These are phyloP conservation scores for Verticillium nonalfalfae DNA, from an alignment of 2,329 filamentous ascomycete species.

Conservation along the genomic window DNA sequence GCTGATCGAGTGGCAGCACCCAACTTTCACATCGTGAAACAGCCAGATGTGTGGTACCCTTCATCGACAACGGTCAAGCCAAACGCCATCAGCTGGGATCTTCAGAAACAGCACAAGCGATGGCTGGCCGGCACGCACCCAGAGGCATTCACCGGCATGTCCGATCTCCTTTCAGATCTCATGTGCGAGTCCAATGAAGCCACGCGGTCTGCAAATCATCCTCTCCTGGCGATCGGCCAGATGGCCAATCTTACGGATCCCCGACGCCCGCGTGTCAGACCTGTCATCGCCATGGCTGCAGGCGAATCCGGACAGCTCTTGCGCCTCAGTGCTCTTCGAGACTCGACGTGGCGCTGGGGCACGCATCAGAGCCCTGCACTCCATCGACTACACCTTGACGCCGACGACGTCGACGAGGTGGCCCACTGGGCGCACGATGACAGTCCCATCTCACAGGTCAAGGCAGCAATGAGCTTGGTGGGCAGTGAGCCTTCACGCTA, in stretches of 20 bases:
- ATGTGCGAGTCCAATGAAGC: conserved; percentile 23
- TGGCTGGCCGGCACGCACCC: conserved; percentile 48
- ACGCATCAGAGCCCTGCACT: conserved; percentile 37
- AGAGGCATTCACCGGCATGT: conserved; percentile 36
- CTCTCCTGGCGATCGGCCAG: conserved; percentile 51
- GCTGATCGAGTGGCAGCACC: background rate
- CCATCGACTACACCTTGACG: conserved; percentile 35
- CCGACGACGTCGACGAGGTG: conserved; percentile 35
- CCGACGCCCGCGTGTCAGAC: conserved; percentile 16
- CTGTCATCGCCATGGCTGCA: conserved; percentile 38
- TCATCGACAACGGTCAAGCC: conserved; percentile 1
- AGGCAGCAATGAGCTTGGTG: conserved; percentile 34
- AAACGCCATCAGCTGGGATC: conserved; percentile 4
- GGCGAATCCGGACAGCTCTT: conserved; percentile 55
- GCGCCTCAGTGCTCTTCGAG: conserved; percentile 43
- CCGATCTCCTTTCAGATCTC: conserved; percentile 17
- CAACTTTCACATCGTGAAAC: background rate
- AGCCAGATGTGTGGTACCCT: conserved; percentile 4
- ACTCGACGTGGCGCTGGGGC: conserved; percentile 50
- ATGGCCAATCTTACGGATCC: conserved; percentile 33
- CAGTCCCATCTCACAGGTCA: conserved; percentile 43
- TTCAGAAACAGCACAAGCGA: conserved; percentile 26
- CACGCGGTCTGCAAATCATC: conserved; percentile 9
- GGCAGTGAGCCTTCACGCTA: conserved; percentile 35
- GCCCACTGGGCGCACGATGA: conserved; percentile 48